Percentiles rank a stretch among this genome's conserved stretches.
Evolutionary conservation across 2,329 filamentous ascomycete genomes (phyloP).

Genomic region (Calonectria montana): DNA sequence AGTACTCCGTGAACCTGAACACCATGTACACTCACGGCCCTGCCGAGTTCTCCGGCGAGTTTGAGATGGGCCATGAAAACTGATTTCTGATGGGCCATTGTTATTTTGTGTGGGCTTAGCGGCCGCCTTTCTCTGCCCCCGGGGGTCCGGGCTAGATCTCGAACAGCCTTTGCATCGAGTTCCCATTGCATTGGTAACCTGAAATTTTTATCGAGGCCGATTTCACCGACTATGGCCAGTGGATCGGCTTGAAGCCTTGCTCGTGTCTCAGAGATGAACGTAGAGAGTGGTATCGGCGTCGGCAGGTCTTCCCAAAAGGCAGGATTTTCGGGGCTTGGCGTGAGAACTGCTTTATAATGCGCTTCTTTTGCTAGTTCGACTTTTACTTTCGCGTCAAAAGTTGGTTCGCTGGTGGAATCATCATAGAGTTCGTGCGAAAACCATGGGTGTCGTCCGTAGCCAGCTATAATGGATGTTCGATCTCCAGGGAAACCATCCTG

Average conservation of each 20-base stretch:
- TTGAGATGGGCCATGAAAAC: constrained; percentile 73
- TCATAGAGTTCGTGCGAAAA: constrained; percentile 40
- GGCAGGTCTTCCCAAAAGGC: constrained; percentile 57
- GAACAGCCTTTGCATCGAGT: constrained; percentile 37
- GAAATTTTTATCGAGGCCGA: constrained; percentile 79
- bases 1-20: constrained; percentile 79
- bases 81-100: constrained; percentile 71
- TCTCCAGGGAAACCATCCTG: constrained; percentile 1
- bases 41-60: constrained; percentile 73
- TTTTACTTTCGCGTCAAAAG: not conserved
- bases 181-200: constrained; percentile 72
- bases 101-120: constrained; percentile 73
- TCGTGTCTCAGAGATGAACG: constrained; percentile 66
- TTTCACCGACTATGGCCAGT: constrained; percentile 76
- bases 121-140: constrained; percentile 76
- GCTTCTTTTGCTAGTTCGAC: constrained; percentile 21
- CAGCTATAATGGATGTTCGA: constrained; percentile 26
- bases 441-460: constrained; percentile 41
- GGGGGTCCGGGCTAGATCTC: constrained; percentile 60
- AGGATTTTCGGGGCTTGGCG: constrained; percentile 28
- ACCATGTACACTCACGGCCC: constrained; percentile 74
- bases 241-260: constrained; percentile 66
- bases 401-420: constrained; percentile 8
- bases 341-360: constrained; percentile 34
- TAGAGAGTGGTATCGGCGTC: constrained; percentile 66